Evolutionary conservation across 352 stramenopile species (phyloP).

Genomic region (Pythium utonaiense): DNA sequence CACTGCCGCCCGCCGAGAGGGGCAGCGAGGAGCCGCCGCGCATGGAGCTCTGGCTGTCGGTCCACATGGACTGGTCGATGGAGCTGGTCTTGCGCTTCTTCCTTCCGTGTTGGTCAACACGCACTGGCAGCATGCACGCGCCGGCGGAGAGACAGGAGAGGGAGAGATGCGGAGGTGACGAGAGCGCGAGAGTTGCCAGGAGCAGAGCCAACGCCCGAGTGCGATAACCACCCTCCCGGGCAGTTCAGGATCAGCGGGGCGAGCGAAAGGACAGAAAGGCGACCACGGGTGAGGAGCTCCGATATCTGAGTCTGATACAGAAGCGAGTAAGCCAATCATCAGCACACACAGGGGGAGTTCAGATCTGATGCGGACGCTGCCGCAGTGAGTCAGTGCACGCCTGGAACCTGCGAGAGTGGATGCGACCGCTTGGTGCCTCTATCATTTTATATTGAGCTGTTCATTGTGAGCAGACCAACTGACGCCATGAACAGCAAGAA

Average conservation of each 20-base stretch:
- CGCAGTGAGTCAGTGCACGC: conserved; percentile 21
- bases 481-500: conserved; percentile 45
- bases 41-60: conserved; percentile 30
- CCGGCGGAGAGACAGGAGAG: not conserved
- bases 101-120: conserved; percentile 30
- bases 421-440: conserved; percentile 17
- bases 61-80: conserved; percentile 60
- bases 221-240: not conserved
- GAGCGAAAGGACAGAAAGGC: not conserved
- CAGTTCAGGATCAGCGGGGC: not conserved
- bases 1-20: conserved; percentile 27
- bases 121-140: conserved; percentile 41
- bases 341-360: not conserved
- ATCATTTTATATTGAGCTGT: conserved; percentile 15
- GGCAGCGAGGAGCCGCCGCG: conserved; percentile 19
- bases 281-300: not conserved
- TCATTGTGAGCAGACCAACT: no score
- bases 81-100: conserved; percentile 86
- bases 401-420: conserved; percentile 9
- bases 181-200: no score
- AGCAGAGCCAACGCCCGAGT: no score
- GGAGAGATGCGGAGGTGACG: not conserved
- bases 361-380: not conserved
- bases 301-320: conserved; percentile 14
- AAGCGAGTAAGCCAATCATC: conserved; percentile 17